Percentiles rank a stretch among this genome's conserved stretches.
phyloP scores from a whole-genome alignment of 768 basidiomycete species.

The Pisolithus albus region DNA sequence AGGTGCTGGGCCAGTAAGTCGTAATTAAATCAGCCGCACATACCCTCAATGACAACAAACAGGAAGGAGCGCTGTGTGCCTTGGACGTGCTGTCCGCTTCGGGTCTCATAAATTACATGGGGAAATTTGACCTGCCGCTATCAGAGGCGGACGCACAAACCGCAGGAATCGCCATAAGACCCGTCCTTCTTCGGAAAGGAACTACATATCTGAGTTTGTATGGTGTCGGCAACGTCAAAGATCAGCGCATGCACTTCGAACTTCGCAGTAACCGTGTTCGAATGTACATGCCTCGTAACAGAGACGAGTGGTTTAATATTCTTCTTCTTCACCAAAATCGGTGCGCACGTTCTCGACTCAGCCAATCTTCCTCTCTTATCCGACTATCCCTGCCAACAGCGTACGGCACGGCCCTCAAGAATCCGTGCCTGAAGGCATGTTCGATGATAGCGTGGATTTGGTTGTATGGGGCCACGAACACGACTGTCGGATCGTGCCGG shows the following conservation, averaged over 20 bases:
- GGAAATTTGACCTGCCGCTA: constrained; percentile 83
- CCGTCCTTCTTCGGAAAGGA: constrained; percentile 88
- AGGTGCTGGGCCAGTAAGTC: constrained; percentile 80
- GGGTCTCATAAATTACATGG: constrained; percentile 96
- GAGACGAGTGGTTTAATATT: constrained; percentile 92
- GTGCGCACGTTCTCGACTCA: constrained; percentile 31
- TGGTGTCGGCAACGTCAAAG: constrained; percentile 94
- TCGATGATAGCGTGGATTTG: constrained; percentile 89
- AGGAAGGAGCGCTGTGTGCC: constrained; percentile 95
- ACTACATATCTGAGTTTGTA: constrained; percentile 84
- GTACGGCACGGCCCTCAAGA: constrained; percentile 94
- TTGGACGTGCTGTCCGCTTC: constrained; percentile 92
- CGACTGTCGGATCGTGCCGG: constrained; percentile 89
- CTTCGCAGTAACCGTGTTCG: constrained; percentile 87
- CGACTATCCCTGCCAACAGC: constrained; percentile 33
- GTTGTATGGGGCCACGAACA: constrained; percentile 99
- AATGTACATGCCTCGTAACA: constrained; percentile 94
- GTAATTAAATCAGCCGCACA: background rate
- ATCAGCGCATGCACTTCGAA: constrained; percentile 95
- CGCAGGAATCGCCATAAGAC: constrained; percentile 78
- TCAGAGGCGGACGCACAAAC: constrained; percentile 57
- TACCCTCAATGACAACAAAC: background rate
- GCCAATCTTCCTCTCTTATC: constrained; percentile 7
- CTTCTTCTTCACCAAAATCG: constrained; percentile 93
- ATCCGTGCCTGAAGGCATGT: constrained; percentile 93